Conservation (phyloP, 2,329 filamentous ascomycete species). For the Coniochaeta sp. region DNA sequence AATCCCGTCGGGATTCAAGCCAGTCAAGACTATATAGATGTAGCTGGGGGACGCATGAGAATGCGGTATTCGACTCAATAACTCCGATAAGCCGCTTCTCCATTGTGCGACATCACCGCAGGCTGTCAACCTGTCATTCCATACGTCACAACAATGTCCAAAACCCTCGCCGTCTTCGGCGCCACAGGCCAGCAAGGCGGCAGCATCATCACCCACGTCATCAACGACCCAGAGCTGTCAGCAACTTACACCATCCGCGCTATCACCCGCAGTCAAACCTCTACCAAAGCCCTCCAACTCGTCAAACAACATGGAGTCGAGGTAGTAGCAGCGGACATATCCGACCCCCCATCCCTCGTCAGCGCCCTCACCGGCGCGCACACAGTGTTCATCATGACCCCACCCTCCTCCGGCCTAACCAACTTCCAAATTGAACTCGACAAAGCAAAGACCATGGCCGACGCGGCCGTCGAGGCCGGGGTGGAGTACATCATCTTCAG, state of each 20-base stretch:
- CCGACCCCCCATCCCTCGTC: conserved; percentile 30
- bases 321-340: conserved; percentile 21
- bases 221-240: conserved; percentile 10
- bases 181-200: neutral
- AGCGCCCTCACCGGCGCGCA: conserved; percentile 22
- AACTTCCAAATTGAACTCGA: conserved; percentile 26
- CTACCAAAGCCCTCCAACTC: conserved; percentile 30
- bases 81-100: no score
- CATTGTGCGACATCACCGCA: no score
- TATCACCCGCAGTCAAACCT: conserved; percentile 39
- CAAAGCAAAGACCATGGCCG: conserved; percentile 38
- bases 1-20: no score
- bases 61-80: no score
- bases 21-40: no score
- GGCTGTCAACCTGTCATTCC: no score
- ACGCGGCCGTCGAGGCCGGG: conserved; percentile 34
- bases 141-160: neutral
- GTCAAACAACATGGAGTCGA: conserved; percentile 31
- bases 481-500: conserved; percentile 40
- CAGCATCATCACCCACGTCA: neutral
- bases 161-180: neutral
- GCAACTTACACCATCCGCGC: conserved; percentile 27
- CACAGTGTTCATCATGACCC: conserved; percentile 29
- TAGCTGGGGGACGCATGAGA: no score
- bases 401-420: conserved; percentile 25